Conservation (phyloP, 2,329 filamentous ascomycete species). For the Arachnomyces sp. region DNA sequence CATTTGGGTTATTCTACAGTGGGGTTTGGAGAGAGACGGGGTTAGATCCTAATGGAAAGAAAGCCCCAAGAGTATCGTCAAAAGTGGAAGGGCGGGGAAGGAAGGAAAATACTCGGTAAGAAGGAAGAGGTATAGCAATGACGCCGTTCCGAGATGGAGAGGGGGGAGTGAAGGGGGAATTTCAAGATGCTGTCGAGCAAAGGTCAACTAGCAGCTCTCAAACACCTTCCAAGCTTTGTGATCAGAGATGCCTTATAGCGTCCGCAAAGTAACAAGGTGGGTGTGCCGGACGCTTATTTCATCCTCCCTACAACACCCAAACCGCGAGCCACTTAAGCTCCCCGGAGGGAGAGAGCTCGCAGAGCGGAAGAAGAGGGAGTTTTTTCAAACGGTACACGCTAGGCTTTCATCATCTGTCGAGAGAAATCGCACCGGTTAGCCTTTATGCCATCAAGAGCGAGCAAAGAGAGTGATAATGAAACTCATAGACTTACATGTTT, state of each 20-base stretch:
- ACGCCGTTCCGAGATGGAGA: too few relatives aligned
- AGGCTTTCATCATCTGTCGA: slow-evolving; percentile 96
- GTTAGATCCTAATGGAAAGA: too few relatives aligned
- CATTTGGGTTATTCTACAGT: too few relatives aligned
- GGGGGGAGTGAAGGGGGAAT: neutral
- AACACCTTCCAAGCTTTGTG: slow-evolving; percentile 49
- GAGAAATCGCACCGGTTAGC: slow-evolving; percentile 6
- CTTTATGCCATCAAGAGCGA: neutral
- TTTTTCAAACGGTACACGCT: slow-evolving; percentile 87
- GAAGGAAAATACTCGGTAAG: too few relatives aligned
- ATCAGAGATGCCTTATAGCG: slow-evolving; percentile 98
- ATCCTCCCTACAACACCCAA: slow-evolving; percentile 60
- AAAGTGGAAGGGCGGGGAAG: too few relatives aligned
- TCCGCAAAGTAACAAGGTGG: slow-evolving; percentile 95
- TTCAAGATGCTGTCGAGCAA: neutral
- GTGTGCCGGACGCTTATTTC: slow-evolving; percentile 99
- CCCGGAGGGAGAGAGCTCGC: slow-evolving; percentile 66
- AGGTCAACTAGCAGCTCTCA: neutral
- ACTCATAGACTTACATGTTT: slow-evolving; percentile 63
- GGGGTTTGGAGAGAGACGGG: too few relatives aligned
- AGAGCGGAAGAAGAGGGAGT: slow-evolving; percentile 57
- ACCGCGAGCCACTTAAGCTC: slow-evolving; percentile 83
- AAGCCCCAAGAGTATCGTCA: too few relatives aligned
- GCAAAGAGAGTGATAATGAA: slow-evolving; percentile 7
- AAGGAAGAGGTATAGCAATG: too few relatives aligned